Evolutionary conservation across 108 stramenopile genomes (phyloP).

Genomic region (Skeletonema tropicum): DNA sequence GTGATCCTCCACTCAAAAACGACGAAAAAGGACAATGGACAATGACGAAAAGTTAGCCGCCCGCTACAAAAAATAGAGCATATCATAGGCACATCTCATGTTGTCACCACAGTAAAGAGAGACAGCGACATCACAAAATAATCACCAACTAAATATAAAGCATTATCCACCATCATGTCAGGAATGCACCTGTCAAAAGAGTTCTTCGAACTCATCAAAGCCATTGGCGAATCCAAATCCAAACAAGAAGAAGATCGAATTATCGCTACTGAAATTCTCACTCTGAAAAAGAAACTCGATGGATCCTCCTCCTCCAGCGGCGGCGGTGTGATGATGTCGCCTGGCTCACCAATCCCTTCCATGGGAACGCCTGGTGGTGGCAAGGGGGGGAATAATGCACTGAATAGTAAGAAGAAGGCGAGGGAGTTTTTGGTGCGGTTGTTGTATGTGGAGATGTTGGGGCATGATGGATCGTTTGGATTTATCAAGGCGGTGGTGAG

Average conservation of each 20-base stretch:
- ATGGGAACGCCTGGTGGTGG: slow-evolving; percentile 43
- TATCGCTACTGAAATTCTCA: slow-evolving; percentile 85
- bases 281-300: slow-evolving; percentile 90
- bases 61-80: too few species aligned
- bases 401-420: slow-evolving; percentile 84
- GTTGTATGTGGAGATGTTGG: slow-evolving; percentile 99
- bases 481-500: slow-evolving; percentile 93
- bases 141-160: too few species aligned
- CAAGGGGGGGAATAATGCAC: slow-evolving; percentile 35
- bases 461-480: slow-evolving; percentile 97
- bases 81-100: too few species aligned
- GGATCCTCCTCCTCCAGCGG: slow-evolving; percentile 8
- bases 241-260: slow-evolving; percentile 99
- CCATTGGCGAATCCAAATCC: slow-evolving; percentile 98
- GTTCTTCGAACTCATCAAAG: slow-evolving; percentile 99
- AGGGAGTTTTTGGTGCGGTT: slow-evolving; percentile 97
- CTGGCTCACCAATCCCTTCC: slow-evolving; percentile 25
- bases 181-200: slow-evolving; percentile 91
- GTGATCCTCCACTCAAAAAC: too few species aligned
- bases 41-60: too few species aligned
- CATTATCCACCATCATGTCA: slow-evolving; percentile 18
- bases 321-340: slow-evolving; percentile 22
- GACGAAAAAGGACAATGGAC: too few species aligned
- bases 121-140: too few species aligned
- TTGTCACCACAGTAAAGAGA: too few species aligned